Percentiles rank a stretch among this genome's conserved stretches.
These are phyloP conservation scores for Bacterosira constricta DNA, from an alignment of 108 stramenopile species.

Conservation along the genomic window DNA sequence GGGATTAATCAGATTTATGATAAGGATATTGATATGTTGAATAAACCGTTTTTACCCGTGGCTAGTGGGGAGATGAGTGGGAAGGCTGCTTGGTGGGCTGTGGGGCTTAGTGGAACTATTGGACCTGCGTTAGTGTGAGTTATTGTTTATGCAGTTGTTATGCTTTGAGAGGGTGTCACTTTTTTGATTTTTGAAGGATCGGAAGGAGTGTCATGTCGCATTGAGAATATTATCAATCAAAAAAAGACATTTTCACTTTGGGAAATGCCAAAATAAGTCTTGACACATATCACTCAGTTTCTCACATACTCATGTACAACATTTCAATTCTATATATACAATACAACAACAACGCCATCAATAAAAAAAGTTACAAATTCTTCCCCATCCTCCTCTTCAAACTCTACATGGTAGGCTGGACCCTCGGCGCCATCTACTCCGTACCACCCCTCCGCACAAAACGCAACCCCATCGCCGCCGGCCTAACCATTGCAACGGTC, in stretches of 20 bases:
- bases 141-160: background rate
- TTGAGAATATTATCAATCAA: too few species aligned
- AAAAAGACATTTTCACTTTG: too few species aligned
- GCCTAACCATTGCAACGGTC: constrained; percentile 93
- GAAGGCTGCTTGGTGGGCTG: constrained; percentile 81
- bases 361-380: constrained; percentile 45
- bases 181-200: too few species aligned
- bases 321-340: background rate
- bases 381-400: constrained; percentile 87
- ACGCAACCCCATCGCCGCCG: constrained; percentile 89
- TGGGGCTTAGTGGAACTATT: constrained; percentile 59
- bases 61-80: constrained; percentile 94
- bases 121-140: constrained; percentile 82
- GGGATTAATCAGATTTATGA: constrained; percentile 98
- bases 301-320: background rate
- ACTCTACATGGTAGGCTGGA: constrained; percentile 89
- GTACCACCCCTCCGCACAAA: constrained; percentile 94
- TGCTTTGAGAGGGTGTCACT: background rate
- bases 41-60: constrained; percentile 96
- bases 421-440: constrained; percentile 89
- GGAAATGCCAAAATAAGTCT: too few species aligned
- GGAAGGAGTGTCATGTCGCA: too few species aligned
- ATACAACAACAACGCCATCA: background rate
- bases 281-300: too few species aligned
- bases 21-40: constrained; percentile 93